These are phyloP conservation scores for Metarhizium robertsii DNA, from an alignment of 2,329 filamentous ascomycete species.

Conservation along the genomic window DNA sequence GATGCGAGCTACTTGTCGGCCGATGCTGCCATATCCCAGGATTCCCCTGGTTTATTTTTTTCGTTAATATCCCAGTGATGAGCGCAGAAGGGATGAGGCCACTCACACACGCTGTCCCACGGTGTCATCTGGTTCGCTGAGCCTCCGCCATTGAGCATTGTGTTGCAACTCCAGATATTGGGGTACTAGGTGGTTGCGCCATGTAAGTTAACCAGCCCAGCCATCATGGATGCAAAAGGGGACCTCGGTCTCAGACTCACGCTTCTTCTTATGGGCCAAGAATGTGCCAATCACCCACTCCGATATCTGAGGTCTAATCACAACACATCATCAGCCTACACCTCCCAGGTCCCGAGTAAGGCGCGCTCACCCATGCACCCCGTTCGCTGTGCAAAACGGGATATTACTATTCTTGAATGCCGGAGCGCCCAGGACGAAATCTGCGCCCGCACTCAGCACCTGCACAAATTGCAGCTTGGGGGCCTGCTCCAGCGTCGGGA, in stretches of 20 bases:
- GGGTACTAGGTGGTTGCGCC: conserved; percentile 10
- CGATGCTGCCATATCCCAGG: too few species aligned
- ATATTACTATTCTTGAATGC: conserved; percentile 25
- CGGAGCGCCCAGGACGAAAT: conserved; percentile 35
- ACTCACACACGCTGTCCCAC: conserved; percentile 28
- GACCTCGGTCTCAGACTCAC: too few species aligned
- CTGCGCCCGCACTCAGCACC: conserved; percentile 44
- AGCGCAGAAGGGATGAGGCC: not conserved
- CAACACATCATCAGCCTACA: too few species aligned
- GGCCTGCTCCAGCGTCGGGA: conserved; percentile 23
- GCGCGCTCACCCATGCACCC: too few species aligned
- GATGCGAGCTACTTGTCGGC: too few species aligned
- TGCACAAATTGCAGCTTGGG: conserved; percentile 43
- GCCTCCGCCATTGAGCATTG: conserved; percentile 32
- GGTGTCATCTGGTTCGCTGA: conserved; percentile 27
- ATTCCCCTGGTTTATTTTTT: too few species aligned
- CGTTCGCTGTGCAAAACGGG: too few species aligned
- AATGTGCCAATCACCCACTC: too few species aligned
- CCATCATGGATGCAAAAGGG: too few species aligned
- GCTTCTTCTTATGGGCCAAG: too few species aligned
- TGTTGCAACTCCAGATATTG: conserved; percentile 15
- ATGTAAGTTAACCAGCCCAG: not conserved
- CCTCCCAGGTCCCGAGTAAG: not conserved
- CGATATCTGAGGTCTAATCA: too few species aligned
- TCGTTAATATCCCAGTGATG: conserved; percentile 27